A percentile compares a stretch with the other conserved stretches of the same genome.
Evolutionary conservation across 83 land plant genomes (phyloP).

Genomic region (Picea abies): DNA sequence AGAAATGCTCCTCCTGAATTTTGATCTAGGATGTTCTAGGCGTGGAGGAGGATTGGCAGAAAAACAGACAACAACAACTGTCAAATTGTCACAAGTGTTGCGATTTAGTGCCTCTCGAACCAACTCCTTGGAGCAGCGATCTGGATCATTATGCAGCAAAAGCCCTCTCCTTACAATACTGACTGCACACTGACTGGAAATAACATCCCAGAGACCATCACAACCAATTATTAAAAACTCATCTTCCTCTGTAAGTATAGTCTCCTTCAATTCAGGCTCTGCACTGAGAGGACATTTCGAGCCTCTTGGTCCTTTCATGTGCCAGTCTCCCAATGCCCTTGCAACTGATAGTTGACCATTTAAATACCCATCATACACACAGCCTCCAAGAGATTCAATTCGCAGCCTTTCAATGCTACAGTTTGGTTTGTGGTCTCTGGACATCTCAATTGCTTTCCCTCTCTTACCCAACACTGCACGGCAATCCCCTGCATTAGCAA

Average conservation of each 20-base stretch:
- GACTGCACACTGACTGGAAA: conserved; percentile 86
- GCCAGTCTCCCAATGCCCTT: conserved; percentile 93
- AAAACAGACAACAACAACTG: conserved; percentile 82
- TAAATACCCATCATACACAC: conserved; percentile 81
- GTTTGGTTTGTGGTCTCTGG: conserved; percentile 83
- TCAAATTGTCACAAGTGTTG: conserved; percentile 79
- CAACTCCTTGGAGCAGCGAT: conserved; percentile 72
- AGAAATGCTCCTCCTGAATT: conserved; percentile 63
- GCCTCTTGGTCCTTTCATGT: conserved; percentile 78
- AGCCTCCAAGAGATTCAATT: conserved; percentile 86
- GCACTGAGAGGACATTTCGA: conserved; percentile 72
- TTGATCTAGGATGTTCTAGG: conserved; percentile 45
- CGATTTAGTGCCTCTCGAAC: conserved; percentile 84
- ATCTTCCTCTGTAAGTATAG: conserved; percentile 72
- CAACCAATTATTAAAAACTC: conserved; percentile 91
- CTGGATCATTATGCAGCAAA: conserved; percentile 86
- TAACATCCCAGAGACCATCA: conserved; percentile 96
- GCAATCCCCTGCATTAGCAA: conserved; percentile 95
- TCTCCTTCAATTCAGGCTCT: conserved; percentile 81
- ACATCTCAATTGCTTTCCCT: conserved; percentile 81
- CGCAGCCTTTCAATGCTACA: conserved; percentile 63
- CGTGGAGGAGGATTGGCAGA: conserved; percentile 72
- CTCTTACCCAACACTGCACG: conserved; percentile 84
- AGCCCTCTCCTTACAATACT: conserved; percentile 71
- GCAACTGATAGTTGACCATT: conserved; percentile 94